phyloP scores from a whole-genome alignment of 2,329 filamentous ascomycete genomes.

The Pestalotiopsis fici region DNA sequence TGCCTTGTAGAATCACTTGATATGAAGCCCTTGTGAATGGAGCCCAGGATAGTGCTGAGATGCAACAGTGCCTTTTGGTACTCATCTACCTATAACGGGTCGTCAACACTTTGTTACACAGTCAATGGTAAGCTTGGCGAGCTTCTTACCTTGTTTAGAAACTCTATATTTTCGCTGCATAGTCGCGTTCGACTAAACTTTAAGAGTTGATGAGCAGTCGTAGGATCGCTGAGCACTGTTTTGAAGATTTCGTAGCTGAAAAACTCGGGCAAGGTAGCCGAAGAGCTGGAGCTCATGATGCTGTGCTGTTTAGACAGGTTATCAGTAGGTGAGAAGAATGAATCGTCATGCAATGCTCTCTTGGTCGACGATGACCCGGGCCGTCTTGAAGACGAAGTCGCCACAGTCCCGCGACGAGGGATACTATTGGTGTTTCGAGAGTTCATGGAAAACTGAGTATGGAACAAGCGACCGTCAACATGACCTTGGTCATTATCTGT shows the following conservation, averaged over 20 bases:
- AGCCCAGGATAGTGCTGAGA: conserved; percentile 37
- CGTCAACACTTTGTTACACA: neutral
- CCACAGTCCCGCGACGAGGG: neutral
- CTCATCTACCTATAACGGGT: conserved; percentile 34
- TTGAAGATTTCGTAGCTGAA: conserved; percentile 42
- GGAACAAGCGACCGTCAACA: neutral
- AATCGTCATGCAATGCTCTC: neutral
- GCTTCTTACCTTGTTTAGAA: conserved; percentile 42
- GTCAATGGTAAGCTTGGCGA: conserved; percentile 9
- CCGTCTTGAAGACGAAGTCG: neutral
- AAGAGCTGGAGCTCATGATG: neutral
- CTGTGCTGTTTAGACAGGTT: neutral
- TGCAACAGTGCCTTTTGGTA: conserved; percentile 43
- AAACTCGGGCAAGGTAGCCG: conserved; percentile 35
- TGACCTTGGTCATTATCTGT: neutral
- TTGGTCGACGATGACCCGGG: neutral
- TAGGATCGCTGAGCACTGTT: conserved; percentile 41
- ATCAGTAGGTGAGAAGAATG: neutral
- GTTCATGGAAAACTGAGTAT: neutral
- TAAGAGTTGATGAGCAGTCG: conserved; percentile 41
- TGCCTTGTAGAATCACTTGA: conserved; percentile 13
- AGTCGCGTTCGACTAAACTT: conserved; percentile 39
- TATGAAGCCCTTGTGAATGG: conserved; percentile 31
- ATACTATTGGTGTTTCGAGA: neutral
- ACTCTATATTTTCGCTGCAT: conserved; percentile 45